These are phyloP conservation scores for Ilex aquifolium DNA, from an alignment of 257 asterid species.

Conservation along the genomic window DNA sequence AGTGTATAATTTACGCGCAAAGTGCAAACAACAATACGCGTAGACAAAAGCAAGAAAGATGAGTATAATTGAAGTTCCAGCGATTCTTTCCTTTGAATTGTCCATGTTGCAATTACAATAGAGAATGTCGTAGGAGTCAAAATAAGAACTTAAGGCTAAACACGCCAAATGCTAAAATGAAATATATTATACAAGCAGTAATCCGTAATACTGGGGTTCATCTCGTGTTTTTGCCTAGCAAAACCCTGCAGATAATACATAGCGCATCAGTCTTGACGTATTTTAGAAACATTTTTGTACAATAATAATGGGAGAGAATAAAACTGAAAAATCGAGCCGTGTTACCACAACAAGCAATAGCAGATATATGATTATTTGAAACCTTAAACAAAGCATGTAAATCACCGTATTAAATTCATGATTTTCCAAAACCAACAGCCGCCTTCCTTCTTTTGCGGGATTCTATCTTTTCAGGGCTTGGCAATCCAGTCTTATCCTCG, in stretches of 20 bases:
- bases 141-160: too few species aligned
- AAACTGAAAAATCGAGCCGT: neutral
- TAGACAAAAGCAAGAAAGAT: too few species aligned
- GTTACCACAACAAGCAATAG: too few species aligned
- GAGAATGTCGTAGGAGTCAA: too few species aligned
- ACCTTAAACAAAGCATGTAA: neutral
- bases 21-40: too few species aligned
- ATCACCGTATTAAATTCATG: conserved; percentile 19
- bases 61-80: too few species aligned
- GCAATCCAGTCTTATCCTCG: conserved; percentile 66
- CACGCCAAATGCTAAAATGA: too few species aligned
- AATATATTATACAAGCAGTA: neutral
- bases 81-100: too few species aligned
- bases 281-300: neutral
- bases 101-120: too few species aligned
- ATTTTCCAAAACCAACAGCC: conserved; percentile 80
- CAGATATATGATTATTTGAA: neutral
- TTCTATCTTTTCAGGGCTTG: conserved; percentile 78
- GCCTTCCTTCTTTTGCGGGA: conserved; percentile 42
- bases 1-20: too few species aligned
- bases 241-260: neutral
- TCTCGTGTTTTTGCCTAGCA: neutral
- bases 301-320: neutral
- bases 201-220: neutral
- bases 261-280: too few species aligned